Base-by-base conservation (phyloP, 2,329 filamentous ascomycete species). In the Cordyceps pruinosa region DNA sequence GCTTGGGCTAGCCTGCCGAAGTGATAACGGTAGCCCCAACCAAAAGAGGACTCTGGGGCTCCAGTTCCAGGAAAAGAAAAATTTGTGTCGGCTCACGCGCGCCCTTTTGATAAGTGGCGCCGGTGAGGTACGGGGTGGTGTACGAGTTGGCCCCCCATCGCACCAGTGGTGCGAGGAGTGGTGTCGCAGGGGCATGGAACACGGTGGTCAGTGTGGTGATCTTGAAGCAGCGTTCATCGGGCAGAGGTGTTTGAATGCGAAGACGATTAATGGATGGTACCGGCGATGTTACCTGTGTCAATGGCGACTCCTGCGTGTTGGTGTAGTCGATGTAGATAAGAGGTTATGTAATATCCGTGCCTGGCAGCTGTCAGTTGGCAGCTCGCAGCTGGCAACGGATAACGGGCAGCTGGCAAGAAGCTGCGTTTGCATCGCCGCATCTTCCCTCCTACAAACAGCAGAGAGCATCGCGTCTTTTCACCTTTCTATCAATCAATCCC, bases 1-100 rank as follows among this genome's bases (percentile, higher is more conserved):
- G 50, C 50, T 37, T 54, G 30, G 51, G 21, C 39, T 55, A 39
- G 51, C 32, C 7, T 13, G 32, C 23, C 37, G 23, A 48, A 55
- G 42, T 55, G 52, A 55, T 55, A 55, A 55, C 52, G 44, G 52
- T 55, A 41, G 52, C 42, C 42, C 51, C 23, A 23, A 28, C 37
- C n/a, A 32, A 52, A 35, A 23, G 12, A 45, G n/a, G 52, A 34
- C 42, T 47, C 41, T 32, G 44, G 28, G 25, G 37, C n/a, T 15
- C 21, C 1, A 15, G 32, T 35, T 15, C 17, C 52, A 47, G 39
- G 44, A 47, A 34, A 47, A 17, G 17, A 55, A 55, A 55, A 55
- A 55, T 23, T 48, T 55, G 34, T 39, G 52, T 47, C 34, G 42
- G 42, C 52, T 55, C 52, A 55, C 51, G 51, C 52, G 52, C 52